A percentile compares a stretch with the other conserved stretches of the same genome.
These are phyloP conservation scores for Cladorrhinum sp. DNA, from an alignment of 2,329 filamentous ascomycete species.

Conservation along the genomic window DNA sequence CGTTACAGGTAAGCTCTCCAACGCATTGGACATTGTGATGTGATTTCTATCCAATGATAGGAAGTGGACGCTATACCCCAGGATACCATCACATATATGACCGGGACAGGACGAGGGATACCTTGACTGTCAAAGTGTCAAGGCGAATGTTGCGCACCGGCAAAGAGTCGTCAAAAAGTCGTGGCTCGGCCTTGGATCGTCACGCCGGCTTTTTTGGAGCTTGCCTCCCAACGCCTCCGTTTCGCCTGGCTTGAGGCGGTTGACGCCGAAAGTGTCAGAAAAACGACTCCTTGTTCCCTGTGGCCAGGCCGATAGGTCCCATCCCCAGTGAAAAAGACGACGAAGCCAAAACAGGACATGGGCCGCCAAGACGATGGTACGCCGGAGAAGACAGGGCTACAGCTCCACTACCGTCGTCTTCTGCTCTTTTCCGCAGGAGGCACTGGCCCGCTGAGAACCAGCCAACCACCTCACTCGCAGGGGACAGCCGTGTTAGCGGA, in stretches of 20 bases:
- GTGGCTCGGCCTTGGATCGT: slow-evolving; percentile 8
- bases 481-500: slow-evolving; percentile 11
- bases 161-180: background rate
- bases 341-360: slow-evolving; percentile 16
- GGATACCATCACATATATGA: background rate
- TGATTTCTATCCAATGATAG: no score
- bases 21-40: no score
- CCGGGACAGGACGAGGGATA: background rate
- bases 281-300: slow-evolving; percentile 21
- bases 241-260: slow-evolving; percentile 20
- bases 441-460: slow-evolving; percentile 1
- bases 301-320: background rate
- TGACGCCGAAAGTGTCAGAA: slow-evolving; percentile 33
- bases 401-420: slow-evolving; percentile 16
- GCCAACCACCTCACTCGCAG: slow-evolving; percentile 4
- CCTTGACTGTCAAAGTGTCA: background rate
- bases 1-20: background rate
- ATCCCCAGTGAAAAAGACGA: slow-evolving; percentile 14
- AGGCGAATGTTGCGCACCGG: slow-evolving; percentile 10
- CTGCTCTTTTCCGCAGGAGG: slow-evolving; percentile 14
- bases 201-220: slow-evolving; percentile 2
- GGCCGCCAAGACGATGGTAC: slow-evolving; percentile 22
- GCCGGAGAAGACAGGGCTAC: slow-evolving; percentile 13
- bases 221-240: background rate
- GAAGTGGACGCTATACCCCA: background rate